phyloP scores from a whole-genome alignment of 768 basidiomycete genomes.

The Suillus cothurnatus region DNA sequence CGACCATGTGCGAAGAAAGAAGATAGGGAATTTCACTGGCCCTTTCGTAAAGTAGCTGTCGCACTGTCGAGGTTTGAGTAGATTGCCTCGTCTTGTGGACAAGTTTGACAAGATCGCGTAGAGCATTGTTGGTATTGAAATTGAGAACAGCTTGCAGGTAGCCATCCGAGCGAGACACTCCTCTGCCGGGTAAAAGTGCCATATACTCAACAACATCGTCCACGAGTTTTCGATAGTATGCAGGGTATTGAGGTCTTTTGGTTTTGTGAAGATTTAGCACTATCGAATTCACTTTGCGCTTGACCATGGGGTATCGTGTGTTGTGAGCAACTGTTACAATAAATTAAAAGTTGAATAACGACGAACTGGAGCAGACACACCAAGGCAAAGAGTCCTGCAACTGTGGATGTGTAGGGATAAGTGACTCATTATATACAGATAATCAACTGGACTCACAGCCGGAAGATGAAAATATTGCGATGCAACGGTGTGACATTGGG shows the following conservation, averaged over 20 bases:
- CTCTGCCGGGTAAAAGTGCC: neutral
- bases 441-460: slow-evolving; percentile 43
- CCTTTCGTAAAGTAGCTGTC: slow-evolving; percentile 31
- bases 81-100: slow-evolving; percentile 19
- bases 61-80: slow-evolving; percentile 12
- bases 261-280: too few relatives aligned
- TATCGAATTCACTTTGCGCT: neutral
- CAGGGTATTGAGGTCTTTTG: neutral
- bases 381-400: slow-evolving; percentile 49
- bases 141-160: slow-evolving; percentile 17
- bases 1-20: slow-evolving; percentile 21
- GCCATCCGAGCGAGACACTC: neutral
- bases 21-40: slow-evolving; percentile 34
- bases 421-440: neutral
- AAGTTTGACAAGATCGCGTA: slow-evolving; percentile 25
- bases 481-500: slow-evolving; percentile 19
- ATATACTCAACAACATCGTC: neutral
- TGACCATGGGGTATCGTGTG: neutral
- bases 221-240: slow-evolving; percentile 3
- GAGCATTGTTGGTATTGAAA: slow-evolving; percentile 14
- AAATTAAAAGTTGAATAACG: neutral
- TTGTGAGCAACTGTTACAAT: neutral
- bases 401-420: slow-evolving; percentile 30
- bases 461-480: slow-evolving; percentile 43
- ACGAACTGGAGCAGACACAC: slow-evolving; percentile 35